These are phyloP conservation scores for Fusarium globosum DNA, from an alignment of 2,329 filamentous ascomycete species.

Conservation along the genomic window DNA sequence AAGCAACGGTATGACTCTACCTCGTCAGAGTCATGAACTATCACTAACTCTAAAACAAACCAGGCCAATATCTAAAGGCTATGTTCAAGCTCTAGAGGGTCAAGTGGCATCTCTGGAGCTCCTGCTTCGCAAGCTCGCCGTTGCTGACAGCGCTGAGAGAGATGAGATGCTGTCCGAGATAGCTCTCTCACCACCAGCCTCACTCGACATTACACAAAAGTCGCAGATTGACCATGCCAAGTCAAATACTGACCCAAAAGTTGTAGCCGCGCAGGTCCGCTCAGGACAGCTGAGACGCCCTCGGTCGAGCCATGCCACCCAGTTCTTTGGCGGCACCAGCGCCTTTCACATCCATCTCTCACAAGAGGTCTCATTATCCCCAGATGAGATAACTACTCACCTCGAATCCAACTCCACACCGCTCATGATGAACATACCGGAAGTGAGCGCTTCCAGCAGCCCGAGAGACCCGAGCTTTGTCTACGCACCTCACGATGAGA, in stretches of 20 bases:
- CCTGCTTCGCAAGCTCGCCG: conserved; percentile 57
- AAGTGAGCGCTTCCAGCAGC: conserved; percentile 30
- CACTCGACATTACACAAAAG: conserved; percentile 26
- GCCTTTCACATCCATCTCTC: conserved; percentile 55
- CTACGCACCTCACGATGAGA: conserved; percentile 58
- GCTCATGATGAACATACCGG: conserved; percentile 14
- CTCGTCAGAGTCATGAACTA: not conserved
- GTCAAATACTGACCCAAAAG: conserved; percentile 44
- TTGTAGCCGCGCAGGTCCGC: conserved; percentile 48
- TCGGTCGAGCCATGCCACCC: conserved; percentile 53
- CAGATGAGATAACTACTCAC: conserved; percentile 18
- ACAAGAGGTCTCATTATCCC: conserved; percentile 41
- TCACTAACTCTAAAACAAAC: not conserved
- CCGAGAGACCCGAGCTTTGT: conserved; percentile 45
- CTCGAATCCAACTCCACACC: conserved; percentile 27
- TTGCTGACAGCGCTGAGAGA: conserved; percentile 52
- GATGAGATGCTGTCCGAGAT: conserved; percentile 56
- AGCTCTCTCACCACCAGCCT: conserved; percentile 44
- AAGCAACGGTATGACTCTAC: conserved; percentile 52
- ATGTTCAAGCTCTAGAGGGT: conserved; percentile 60
- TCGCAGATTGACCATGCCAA: conserved; percentile 35
- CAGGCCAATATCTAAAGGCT: conserved; percentile 58
- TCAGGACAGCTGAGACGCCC: conserved; percentile 54
- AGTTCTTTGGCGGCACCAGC: conserved; percentile 62
- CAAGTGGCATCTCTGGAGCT: conserved; percentile 59